These are phyloP conservation scores for Blastocystis sp. DNA, from an alignment of 352 stramenopile genomes.

Conservation along the genomic window DNA sequence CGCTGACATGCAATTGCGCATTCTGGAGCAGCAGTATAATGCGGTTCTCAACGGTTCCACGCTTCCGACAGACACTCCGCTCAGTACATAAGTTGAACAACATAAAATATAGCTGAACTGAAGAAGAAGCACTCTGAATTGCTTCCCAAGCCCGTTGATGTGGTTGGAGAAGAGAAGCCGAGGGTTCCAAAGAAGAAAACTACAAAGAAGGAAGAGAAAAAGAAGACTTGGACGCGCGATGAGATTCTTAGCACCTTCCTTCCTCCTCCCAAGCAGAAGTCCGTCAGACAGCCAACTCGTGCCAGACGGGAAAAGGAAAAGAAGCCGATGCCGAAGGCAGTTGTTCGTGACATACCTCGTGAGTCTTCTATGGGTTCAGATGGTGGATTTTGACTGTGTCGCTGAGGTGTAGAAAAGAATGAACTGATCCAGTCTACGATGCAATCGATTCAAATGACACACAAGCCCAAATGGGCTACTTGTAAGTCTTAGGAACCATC, in stretches of 20 bases:
- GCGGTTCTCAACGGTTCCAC: constrained; percentile 1
- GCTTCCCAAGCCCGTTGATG: constrained; percentile 28
- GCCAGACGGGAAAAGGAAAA: neutral
- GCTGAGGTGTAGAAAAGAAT: neutral
- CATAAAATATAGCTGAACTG: neutral
- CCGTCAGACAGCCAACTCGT: neutral
- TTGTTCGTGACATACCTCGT: neutral
- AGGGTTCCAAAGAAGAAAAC: neutral
- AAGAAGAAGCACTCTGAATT: neutral
- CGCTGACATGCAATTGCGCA: neutral
- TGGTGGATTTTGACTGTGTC: neutral
- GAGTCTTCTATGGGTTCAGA: neutral
- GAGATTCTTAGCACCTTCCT: constrained; percentile 48
- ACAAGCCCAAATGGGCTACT: neutral
- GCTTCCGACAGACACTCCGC: neutral
- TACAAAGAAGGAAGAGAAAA: neutral
- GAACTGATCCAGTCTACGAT: constrained; percentile 1
- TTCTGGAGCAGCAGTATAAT: constrained; percentile 43
- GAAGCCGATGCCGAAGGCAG: neutral
- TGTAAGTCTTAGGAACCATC: neutral
- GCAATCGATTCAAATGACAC: constrained; percentile 32
- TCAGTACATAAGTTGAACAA: neutral
- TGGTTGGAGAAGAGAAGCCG: constrained; percentile 12
- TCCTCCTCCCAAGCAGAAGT: constrained; percentile 9
- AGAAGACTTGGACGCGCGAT: constrained; percentile 39